phyloP scores from a whole-genome alignment of 352 stramenopile genomes.

The Globisporangium paroecandrum region DNA sequence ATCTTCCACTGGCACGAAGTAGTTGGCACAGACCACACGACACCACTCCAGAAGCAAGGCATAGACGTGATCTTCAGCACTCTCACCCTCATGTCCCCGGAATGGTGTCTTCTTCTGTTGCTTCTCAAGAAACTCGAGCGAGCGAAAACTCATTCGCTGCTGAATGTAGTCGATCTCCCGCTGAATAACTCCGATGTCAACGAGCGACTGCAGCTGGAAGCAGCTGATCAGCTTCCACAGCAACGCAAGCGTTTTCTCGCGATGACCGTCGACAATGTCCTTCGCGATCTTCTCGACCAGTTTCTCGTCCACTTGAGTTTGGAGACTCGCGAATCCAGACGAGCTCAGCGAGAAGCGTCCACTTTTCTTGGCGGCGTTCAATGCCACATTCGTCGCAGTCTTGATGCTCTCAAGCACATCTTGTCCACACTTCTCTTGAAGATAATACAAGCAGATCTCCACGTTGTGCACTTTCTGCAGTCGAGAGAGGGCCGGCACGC shows the following conservation, averaged over 20 bases:
- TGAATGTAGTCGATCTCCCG: slow-evolving; percentile 77
- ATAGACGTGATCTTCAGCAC: slow-evolving; percentile 51
- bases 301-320: slow-evolving; percentile 53
- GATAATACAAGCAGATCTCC: slow-evolving; percentile 82
- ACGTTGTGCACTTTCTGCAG: slow-evolving; percentile 97
- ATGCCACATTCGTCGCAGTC: slow-evolving; percentile 17
- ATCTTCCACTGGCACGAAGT: slow-evolving; percentile 81
- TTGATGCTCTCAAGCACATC: slow-evolving; percentile 58
- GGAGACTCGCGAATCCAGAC: slow-evolving; percentile 47
- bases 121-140: slow-evolving; percentile 55
- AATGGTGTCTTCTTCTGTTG: slow-evolving; percentile 35
- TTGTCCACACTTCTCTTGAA: slow-evolving; percentile 70
- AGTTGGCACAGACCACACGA: slow-evolving; percentile 90
- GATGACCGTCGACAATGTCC: slow-evolving; percentile 95
- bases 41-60: slow-evolving; percentile 90
- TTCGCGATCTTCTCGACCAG: slow-evolving; percentile 73
- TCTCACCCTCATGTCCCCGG: slow-evolving; percentile 17
- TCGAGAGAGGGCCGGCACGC: slow-evolving; percentile 92
- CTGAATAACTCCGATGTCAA: slow-evolving; percentile 70
- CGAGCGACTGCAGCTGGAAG: slow-evolving; percentile 88
- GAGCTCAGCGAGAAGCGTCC: slow-evolving; percentile 23
- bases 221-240: slow-evolving; percentile 92
- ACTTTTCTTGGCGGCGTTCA: slow-evolving; percentile 11
- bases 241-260: slow-evolving; percentile 92
- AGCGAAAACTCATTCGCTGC: slow-evolving; percentile 65